Percentiles rank a stretch among this genome's conserved stretches.
Evolutionary conservation across 2,329 filamentous ascomycete species (phyloP).

Genomic region (Bisporella sp.): DNA sequence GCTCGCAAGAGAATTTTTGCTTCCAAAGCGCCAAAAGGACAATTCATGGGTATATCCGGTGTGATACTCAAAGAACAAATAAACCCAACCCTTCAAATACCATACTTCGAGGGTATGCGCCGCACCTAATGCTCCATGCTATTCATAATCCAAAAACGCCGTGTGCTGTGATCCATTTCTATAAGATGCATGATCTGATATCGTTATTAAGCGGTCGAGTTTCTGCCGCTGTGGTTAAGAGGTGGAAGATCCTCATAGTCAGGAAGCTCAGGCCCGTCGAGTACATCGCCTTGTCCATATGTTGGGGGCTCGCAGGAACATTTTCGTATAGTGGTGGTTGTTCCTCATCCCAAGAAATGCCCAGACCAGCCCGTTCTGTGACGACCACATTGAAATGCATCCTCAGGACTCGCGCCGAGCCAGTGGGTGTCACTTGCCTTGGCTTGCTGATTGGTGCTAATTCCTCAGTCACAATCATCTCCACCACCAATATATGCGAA

Average conservation of each 20-base stretch:
- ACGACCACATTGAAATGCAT: constrained; percentile 84
- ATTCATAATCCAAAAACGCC: no score
- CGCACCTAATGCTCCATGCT: no score
- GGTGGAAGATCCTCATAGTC: constrained; percentile 24
- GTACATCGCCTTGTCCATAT: constrained; percentile 36
- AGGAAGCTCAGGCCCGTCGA: constrained; percentile 20
- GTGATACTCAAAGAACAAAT: no score
- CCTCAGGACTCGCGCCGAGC: constrained; percentile 80
- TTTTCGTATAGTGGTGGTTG: constrained; percentile 90
- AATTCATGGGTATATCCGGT: no score
- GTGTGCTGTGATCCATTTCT: no score
- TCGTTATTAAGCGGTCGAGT: no score
- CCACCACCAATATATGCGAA: constrained; percentile 78
- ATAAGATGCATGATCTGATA: no score
- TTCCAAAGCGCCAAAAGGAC: no score
- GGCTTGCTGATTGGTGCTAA: constrained; percentile 66
- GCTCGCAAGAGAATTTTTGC: no score
- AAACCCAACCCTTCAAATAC: no score
- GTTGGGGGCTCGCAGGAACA: constrained; percentile 79
- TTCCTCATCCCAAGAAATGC: constrained; percentile 96
- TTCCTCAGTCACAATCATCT: constrained; percentile 92
- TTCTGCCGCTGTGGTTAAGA: constrained; percentile 1
- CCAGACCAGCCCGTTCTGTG: constrained; percentile 87
- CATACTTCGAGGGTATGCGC: no score
- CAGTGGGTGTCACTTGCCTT: constrained; percentile 71